Conservation (phyloP, 2,329 filamentous ascomycete species). For the Neoscytalidium dimidiatum region DNA sequence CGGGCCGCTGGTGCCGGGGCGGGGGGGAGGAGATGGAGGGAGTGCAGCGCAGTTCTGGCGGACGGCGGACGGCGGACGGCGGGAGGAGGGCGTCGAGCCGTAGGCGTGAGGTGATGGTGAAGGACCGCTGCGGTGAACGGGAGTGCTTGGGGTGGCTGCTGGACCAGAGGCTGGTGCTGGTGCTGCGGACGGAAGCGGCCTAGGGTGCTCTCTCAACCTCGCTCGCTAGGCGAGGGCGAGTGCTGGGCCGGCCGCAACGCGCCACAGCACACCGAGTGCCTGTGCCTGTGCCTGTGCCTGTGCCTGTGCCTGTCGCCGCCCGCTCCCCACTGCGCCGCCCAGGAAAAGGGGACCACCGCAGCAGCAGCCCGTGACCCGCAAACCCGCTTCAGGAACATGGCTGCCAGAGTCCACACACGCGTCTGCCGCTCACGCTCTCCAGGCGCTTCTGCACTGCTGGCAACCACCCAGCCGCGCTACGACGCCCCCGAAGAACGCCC, state of each 20-base stretch:
- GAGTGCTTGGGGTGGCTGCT: conserved; percentile 14
- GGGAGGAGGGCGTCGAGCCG: conserved; percentile 17
- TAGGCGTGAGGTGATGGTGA: conserved; percentile 13
- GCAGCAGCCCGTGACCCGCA: background rate
- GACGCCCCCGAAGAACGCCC: background rate
- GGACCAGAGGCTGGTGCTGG: conserved; percentile 10
- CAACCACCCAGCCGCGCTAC: background rate
- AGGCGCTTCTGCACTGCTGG: background rate
- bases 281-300: background rate
- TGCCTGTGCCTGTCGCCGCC: background rate
- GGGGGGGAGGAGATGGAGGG: background rate
- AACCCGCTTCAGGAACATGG: conserved; percentile 3
- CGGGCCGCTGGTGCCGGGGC: conserved; percentile 2
- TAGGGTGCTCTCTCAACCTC: conserved; percentile 4
- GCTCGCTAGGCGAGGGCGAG: background rate
- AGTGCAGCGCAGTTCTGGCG: conserved; percentile 8
- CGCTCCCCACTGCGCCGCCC: conserved; percentile 1
- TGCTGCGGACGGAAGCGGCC: conserved; percentile 1
- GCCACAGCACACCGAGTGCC: conserved; percentile 5
- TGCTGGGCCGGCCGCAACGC: background rate
- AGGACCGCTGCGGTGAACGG: conserved; percentile 15
- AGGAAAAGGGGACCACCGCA: conserved; percentile 6
- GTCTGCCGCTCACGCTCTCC: background rate
- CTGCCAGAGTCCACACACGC: background rate
- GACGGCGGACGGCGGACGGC: conserved; percentile 9